Evolutionary conservation across 768 basidiomycete genomes (phyloP).

Genomic region (Mycena haematopus): DNA sequence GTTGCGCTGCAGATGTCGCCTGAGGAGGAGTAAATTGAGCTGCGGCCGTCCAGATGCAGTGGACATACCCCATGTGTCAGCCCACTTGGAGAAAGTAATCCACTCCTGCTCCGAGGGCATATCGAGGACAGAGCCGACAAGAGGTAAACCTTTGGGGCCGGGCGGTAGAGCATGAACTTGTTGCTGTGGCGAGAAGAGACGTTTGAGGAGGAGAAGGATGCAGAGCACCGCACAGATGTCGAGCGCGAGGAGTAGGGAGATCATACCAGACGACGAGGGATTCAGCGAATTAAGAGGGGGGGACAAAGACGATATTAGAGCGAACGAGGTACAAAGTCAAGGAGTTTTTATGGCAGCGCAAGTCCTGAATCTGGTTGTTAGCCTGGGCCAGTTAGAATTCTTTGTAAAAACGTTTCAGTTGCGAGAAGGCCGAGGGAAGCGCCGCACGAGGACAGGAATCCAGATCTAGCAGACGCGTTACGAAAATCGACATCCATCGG

Average conservation of each 20-base stretch:
- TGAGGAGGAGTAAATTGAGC: slow-evolving; percentile 33
- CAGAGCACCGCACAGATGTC: slow-evolving; percentile 43
- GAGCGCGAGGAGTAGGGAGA: slow-evolving; percentile 35
- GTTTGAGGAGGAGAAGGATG: slow-evolving; percentile 43
- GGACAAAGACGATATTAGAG: slow-evolving; percentile 2
- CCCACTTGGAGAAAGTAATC: slow-evolving; percentile 59
- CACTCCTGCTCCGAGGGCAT: slow-evolving; percentile 58
- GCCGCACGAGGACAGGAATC: slow-evolving; percentile 26
- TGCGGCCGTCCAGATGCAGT: not conserved
- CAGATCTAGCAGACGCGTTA: slow-evolving; percentile 14
- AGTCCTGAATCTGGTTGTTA: slow-evolving; percentile 21
- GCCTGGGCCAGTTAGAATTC: slow-evolving; percentile 22
- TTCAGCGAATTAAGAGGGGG: slow-evolving; percentile 9
- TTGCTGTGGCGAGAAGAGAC: slow-evolving; percentile 34
- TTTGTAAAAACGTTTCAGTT: slow-evolving; percentile 19
- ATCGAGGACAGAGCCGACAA: slow-evolving; percentile 61
- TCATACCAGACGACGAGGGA: slow-evolving; percentile 30
- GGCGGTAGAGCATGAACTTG: slow-evolving; percentile 25
- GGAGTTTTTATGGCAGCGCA: slow-evolving; percentile 22
- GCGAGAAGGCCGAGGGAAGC: slow-evolving; percentile 23
- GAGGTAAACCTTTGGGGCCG: slow-evolving; percentile 53
- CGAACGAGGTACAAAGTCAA: not conserved
- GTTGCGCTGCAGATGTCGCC: slow-evolving; percentile 68
- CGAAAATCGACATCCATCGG: slow-evolving; percentile 14
- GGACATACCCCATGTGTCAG: slow-evolving; percentile 55